These are phyloP conservation scores for Phialophora macrospora DNA, from an alignment of 2,329 filamentous ascomycete species.

Conservation along the genomic window DNA sequence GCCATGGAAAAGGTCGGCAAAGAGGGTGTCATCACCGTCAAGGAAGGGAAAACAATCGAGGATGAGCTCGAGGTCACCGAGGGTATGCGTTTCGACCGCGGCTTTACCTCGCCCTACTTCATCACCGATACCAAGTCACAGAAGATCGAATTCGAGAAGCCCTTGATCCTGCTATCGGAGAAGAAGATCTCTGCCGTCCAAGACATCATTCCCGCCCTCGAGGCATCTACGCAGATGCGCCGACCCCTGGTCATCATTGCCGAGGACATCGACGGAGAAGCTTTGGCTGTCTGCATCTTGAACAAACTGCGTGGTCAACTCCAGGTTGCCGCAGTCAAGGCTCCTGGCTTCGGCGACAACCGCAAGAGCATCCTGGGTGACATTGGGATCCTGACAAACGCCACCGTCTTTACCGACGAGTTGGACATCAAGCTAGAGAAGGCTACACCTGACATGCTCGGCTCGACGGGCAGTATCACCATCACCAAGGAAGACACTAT, in stretches of 20 bases:
- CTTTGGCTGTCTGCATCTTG: constrained; percentile 96
- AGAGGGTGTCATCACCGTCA: constrained; percentile 99
- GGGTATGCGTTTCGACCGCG: constrained; percentile 99
- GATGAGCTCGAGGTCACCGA: constrained; percentile 99
- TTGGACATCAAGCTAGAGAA: constrained; percentile 99
- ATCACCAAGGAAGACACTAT: constrained; percentile 99
- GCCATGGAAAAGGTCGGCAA: constrained; percentile 99
- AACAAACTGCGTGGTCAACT: constrained; percentile 99
- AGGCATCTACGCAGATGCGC: constrained; percentile 93
- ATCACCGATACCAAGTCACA: constrained; percentile 98
- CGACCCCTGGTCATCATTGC: constrained; percentile 97
- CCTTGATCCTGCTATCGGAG: constrained; percentile 95
- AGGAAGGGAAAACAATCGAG: constrained; percentile 98
- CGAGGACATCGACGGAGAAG: constrained; percentile 98
- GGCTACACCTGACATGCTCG: constrained; percentile 92
- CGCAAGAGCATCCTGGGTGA: constrained; percentile 99
- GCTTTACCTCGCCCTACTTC: constrained; percentile 98
- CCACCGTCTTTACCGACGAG: constrained; percentile 96
- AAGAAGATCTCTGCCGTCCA: constrained; percentile 99
- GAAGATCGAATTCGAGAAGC: constrained; percentile 99
- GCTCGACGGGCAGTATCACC: constrained; percentile 95
- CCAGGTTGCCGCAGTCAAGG: constrained; percentile 98
- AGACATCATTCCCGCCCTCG: constrained; percentile 97
- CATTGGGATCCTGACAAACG: constrained; percentile 92
- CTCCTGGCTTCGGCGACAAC: constrained; percentile 99